A percentile compares a stretch with the other conserved stretches of the same genome.
These are phyloP conservation scores for Pseudogymnoascus destructans DNA, from an alignment of 2,329 filamentous ascomycete species.

Conservation along the genomic window DNA sequence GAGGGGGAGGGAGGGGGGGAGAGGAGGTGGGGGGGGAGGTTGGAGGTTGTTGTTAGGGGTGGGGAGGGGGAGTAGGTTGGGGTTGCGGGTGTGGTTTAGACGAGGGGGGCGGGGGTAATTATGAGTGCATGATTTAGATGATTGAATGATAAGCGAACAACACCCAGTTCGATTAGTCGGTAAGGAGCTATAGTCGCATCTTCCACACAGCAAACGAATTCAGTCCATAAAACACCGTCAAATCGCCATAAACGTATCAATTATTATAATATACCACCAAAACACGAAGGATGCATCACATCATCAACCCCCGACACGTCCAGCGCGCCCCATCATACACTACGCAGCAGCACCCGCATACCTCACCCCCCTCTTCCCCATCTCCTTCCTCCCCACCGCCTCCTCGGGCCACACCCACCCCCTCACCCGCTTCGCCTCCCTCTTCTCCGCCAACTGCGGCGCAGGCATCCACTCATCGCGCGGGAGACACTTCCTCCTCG, in stretches of 20 bases:
- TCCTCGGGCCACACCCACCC: constrained; percentile 71
- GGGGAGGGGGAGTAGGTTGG: not conserved
- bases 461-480: constrained; percentile 65
- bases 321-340: not conserved
- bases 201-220: not conserved
- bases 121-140: not conserved
- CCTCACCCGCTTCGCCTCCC: constrained; percentile 57
- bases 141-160: not conserved
- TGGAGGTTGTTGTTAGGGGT: not conserved
- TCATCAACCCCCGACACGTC: not conserved
- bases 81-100: not conserved
- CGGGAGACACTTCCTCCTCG: constrained; percentile 54
- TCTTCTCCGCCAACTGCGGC: constrained; percentile 61
- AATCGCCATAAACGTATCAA: not conserved
- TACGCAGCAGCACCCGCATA: constrained; percentile 27
- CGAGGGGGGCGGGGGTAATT: no score
- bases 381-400: constrained; percentile 56
- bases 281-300: not conserved
- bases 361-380: constrained; percentile 50
- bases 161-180: not conserved
- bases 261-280: constrained; percentile 1
- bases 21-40: not conserved
- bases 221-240: not conserved
- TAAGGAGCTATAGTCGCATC: not conserved
- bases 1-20: not conserved